Evolutionary conservation across 352 stramenopile genomes (phyloP), one percentile per base, ranked within the genome.

Genomic region (Phytophthora aleatoria): DNA sequence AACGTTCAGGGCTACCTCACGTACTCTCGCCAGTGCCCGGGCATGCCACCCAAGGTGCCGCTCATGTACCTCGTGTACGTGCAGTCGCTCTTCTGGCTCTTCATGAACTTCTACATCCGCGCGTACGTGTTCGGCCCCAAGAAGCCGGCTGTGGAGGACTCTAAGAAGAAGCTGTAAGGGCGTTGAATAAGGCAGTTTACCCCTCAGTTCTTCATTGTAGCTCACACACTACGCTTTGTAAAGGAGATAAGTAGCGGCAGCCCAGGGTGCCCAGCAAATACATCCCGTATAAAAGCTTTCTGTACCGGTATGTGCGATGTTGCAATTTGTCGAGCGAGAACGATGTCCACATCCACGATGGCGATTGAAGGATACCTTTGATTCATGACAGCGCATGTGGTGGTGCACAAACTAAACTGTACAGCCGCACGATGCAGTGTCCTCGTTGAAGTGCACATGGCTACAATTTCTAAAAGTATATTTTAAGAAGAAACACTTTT

Each of bases 101-200:
- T 99, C 79, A 86, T 90, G 58, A 93, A 98, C 72, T 99, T 99
- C 65, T 98, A 96, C 76, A 83, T 99, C 42, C 71, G 88, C 54
- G 96, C 88, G 43, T 99, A 99, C 77, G 71, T 83, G 39, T 78
- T 83, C 55, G 68, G 71, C 51, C 50, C 64, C 49, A 83, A 80
- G 71, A 77, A 77, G 38, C 60, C 70, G 6, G 52, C 41, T 1
- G 50, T 71, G 11, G 49, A 66, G 31, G 65, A 68, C 26, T 30
- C 53, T n/a, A 77, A 83, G 71, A 78, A 76, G 66, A 73, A 71
- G 61, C 35, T 75, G 38, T 78, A 73, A 75, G 57, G 13, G 28
- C 4, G 15, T 13, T 24, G 11, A 45, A 47, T 57, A 57, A 71
- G 45, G 20, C 45, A 70, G 56, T 57, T 54, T 50, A 48, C 16